Evolutionary conservation across 116 monocot genomes (phyloP).

Genomic region (Dioscorea cayenensis): DNA sequence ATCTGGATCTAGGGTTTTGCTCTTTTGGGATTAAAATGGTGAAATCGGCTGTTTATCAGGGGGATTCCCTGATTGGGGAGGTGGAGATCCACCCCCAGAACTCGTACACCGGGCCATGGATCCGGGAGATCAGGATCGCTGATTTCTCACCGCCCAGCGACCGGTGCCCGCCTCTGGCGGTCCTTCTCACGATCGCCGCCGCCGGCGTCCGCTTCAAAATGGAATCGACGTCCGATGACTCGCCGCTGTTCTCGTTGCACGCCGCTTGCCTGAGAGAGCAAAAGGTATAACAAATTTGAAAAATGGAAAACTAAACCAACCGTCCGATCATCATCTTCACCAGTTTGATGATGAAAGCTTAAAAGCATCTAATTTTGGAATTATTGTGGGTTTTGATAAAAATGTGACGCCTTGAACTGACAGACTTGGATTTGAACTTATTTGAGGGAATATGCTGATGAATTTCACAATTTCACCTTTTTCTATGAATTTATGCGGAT

Average conservation of each 20-base stretch:
- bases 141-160: slow-evolving; percentile 74
- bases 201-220: slow-evolving; percentile 62
- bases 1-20: slow-evolving; percentile 1
- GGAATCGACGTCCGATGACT: slow-evolving; percentile 51
- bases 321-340: not conserved
- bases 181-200: slow-evolving; percentile 70
- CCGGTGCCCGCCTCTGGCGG: slow-evolving; percentile 90
- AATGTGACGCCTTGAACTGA: not conserved
- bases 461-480: not conserved
- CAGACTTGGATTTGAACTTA: not conserved
- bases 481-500: not conserved
- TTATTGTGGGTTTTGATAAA: not conserved
- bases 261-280: slow-evolving; percentile 82
- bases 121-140: slow-evolving; percentile 80
- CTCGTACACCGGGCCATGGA: slow-evolving; percentile 38
- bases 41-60: slow-evolving; percentile 80
- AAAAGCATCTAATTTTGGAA: not conserved
- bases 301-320: not conserved
- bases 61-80: slow-evolving; percentile 67
- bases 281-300: slow-evolving; percentile 48
- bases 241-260: slow-evolving; percentile 54
- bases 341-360: not conserved
- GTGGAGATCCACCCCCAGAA: slow-evolving; percentile 77
- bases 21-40: slow-evolving; percentile 42
- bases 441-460: slow-evolving; percentile 9